These are phyloP conservation scores for Takashimella koratensis DNA, from an alignment of 1,284 basidiomycete genomes.

Conservation along the genomic window DNA sequence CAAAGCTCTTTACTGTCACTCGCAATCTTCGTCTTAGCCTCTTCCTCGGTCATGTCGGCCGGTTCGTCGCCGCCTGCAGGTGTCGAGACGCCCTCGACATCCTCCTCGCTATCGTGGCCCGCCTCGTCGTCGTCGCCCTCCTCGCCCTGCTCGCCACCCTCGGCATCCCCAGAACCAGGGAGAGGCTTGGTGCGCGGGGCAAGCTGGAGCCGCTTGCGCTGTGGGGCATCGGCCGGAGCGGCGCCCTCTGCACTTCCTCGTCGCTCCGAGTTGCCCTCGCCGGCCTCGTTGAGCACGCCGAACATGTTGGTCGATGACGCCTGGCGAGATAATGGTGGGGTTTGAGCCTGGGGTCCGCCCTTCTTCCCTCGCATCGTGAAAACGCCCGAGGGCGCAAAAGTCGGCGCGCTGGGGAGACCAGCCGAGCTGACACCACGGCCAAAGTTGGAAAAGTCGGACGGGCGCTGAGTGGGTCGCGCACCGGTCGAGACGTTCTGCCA, in stretches of 20 bases:
- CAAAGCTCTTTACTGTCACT: conserved; percentile 53
- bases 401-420: conserved; percentile 63
- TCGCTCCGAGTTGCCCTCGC: conserved; percentile 52
- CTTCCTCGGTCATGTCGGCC: conserved; percentile 64
- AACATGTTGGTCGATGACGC: conserved; percentile 84
- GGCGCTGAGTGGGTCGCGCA: conserved; percentile 53
- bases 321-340: conserved; percentile 67
- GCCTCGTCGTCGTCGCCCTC: conserved; percentile 49
- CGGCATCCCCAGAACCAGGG: conserved; percentile 42
- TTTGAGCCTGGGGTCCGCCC: conserved; percentile 54
- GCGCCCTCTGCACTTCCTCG: conserved; percentile 32
- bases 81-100: conserved; percentile 33
- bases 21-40: conserved; percentile 70
- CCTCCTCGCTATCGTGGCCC: conserved; percentile 55
- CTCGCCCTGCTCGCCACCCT: conserved; percentile 38
- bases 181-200: conserved; percentile 59
- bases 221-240: conserved; percentile 52
- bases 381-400: conserved; percentile 80
- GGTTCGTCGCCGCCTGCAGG: conserved; percentile 56
- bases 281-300: conserved; percentile 62
- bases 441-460: conserved; percentile 74
- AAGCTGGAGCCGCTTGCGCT: conserved; percentile 71
- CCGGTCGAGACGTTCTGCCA: conserved; percentile 71
- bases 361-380: conserved; percentile 70
- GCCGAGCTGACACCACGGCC: conserved; percentile 72